Evolutionary conservation across 2,329 filamentous ascomycete species (phyloP).

Genomic region (Aspergillus pseudonomiae): DNA sequence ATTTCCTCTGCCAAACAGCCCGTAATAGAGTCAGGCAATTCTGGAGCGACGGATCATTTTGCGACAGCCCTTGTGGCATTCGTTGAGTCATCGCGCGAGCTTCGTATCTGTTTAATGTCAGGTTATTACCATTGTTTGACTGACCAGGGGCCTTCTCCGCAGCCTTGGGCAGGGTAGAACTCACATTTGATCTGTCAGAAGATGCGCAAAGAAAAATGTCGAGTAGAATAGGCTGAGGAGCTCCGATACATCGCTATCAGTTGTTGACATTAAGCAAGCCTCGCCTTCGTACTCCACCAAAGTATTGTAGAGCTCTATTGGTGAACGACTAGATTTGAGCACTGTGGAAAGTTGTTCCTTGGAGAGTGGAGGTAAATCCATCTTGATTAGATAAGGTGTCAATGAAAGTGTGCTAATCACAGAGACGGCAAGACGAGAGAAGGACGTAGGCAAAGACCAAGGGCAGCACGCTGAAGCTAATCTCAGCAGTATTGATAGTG

Average conservation of each 20-base stretch:
- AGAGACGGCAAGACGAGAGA: background rate
- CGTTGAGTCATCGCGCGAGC: slow-evolving; percentile 43
- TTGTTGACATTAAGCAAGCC: slow-evolving; percentile 34
- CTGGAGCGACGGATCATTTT: slow-evolving; percentile 36
- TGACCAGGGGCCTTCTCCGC: background rate
- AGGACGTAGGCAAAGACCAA: background rate
- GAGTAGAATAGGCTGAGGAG: slow-evolving; percentile 44
- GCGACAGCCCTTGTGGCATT: slow-evolving; percentile 35
- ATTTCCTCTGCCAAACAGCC: slow-evolving; percentile 43
- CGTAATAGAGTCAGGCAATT: slow-evolving; percentile 40
- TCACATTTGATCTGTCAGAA: slow-evolving; percentile 45
- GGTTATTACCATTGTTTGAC: slow-evolving; percentile 8
- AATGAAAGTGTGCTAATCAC: background rate
- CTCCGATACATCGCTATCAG: slow-evolving; percentile 25
- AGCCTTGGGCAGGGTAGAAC: slow-evolving; percentile 12
- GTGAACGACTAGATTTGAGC: slow-evolving; percentile 30
- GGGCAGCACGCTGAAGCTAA: background rate
- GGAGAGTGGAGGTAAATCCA: slow-evolving; percentile 36
- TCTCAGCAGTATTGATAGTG: background rate
- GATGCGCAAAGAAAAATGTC: slow-evolving; percentile 43
- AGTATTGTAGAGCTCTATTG: slow-evolving; percentile 39
- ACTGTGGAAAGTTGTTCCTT: slow-evolving; percentile 34
- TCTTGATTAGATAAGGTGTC: slow-evolving; percentile 14
- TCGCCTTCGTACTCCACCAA: slow-evolving; percentile 40
- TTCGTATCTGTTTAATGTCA: slow-evolving; percentile 34